These are phyloP conservation scores for Eucalyptus erythrocorys DNA, from an alignment of 345 rosid species.

Conservation along the genomic window DNA sequence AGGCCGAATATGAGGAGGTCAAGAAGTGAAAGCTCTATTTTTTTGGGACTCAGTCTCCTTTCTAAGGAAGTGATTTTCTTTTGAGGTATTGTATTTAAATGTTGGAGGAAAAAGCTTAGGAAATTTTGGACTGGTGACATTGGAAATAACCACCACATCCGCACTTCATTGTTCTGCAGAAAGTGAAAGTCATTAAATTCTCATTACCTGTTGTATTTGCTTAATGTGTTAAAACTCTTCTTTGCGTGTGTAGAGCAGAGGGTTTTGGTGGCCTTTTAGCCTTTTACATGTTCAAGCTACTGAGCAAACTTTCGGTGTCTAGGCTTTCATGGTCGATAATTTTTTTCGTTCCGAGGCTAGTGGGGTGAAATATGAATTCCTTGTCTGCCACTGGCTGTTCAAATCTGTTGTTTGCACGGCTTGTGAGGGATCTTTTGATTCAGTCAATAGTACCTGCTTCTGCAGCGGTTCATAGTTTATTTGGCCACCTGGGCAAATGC, in stretches of 20 bases:
- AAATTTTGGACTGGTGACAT: neutral
- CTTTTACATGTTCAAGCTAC: neutral
- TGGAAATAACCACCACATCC: neutral
- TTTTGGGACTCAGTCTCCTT: neutral
- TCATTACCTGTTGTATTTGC: neutral
- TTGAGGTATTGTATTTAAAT: neutral
- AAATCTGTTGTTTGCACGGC: neutral
- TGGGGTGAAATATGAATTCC: neutral
- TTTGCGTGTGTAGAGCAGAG: neutral
- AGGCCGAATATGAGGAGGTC: slow-evolving; percentile 84
- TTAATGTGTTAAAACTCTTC: neutral
- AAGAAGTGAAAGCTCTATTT: slow-evolving; percentile 31
- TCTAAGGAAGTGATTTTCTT: neutral
- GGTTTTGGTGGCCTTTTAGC: neutral
- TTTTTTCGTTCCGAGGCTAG: neutral
- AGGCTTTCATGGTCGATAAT: neutral
- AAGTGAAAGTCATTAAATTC: neutral
- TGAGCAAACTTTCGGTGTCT: neutral
- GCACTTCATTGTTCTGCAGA: neutral
- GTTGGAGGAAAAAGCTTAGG: neutral
- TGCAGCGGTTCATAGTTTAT: neutral
- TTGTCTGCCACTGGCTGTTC: neutral
- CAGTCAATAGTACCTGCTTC: neutral
- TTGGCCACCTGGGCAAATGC: neutral
- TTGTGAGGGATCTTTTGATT: neutral